Evolutionary conservation across 2,329 filamentous ascomycete genomes (phyloP).

Genomic region (Pseudocercospora fuligena): DNA sequence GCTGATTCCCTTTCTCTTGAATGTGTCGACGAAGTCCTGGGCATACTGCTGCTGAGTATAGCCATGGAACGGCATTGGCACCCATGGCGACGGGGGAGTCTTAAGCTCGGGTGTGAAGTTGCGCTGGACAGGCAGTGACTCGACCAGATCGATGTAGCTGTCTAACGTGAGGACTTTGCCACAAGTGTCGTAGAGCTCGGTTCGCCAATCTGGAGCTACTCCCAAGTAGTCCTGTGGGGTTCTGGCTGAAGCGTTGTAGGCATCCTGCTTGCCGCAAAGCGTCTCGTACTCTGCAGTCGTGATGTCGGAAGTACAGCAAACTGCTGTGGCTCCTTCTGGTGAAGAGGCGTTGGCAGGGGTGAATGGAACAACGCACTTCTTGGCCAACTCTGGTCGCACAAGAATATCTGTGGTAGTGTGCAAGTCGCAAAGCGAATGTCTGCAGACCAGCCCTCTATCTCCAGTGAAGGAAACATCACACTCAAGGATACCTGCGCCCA

Average conservation of each 20-base stretch:
- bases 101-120: slow-evolving; percentile 19
- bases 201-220: slow-evolving; percentile 17
- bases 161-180: slow-evolving; percentile 18
- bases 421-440: slow-evolving; percentile 20
- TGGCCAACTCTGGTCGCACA: slow-evolving; percentile 11
- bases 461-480: slow-evolving; percentile 19
- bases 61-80: slow-evolving; percentile 19
- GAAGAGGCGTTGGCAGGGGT: slow-evolving; percentile 17
- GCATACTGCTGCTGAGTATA: slow-evolving; percentile 20
- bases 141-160: slow-evolving; percentile 19
- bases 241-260: slow-evolving; percentile 18
- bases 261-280: slow-evolving; percentile 18
- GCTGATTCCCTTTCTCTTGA: slow-evolving; percentile 12
- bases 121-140: slow-evolving; percentile 10
- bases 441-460: slow-evolving; percentile 19
- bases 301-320: slow-evolving; percentile 21
- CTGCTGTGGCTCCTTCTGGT: slow-evolving; percentile 14
- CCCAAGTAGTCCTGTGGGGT: slow-evolving; percentile 12
- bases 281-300: slow-evolving; percentile 18
- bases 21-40: slow-evolving; percentile 17
- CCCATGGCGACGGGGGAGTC: slow-evolving; percentile 10
- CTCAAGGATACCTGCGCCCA: slow-evolving; percentile 19
- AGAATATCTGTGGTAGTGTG: slow-evolving; percentile 19
- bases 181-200: slow-evolving; percentile 20
- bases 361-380: slow-evolving; percentile 17